These are phyloP conservation scores for Penicillium pancosmium DNA, from an alignment of 495 filamentous ascomycete genomes.

Conservation along the genomic window DNA sequence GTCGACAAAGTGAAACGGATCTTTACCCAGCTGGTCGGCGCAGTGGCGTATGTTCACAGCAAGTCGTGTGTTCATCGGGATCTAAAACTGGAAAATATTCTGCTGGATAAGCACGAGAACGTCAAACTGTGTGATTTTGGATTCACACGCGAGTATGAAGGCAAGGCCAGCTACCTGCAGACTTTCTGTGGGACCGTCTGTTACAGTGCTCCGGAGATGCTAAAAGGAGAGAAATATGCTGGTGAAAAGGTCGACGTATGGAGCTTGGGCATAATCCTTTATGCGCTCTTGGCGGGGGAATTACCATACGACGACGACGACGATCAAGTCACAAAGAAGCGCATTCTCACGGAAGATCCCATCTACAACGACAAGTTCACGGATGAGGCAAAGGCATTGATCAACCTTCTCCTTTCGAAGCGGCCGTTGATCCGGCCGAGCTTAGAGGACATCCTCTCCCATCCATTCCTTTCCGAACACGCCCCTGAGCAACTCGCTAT, in stretches of 20 bases:
- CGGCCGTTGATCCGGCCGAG: conserved; percentile 81
- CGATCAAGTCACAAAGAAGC: conserved; percentile 79
- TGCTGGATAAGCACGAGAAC: conserved; percentile 95
- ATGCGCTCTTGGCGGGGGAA: conserved; percentile 88
- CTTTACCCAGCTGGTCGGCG: conserved; percentile 93
- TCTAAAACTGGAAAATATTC: conserved; percentile 94
- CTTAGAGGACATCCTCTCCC: conserved; percentile 82
- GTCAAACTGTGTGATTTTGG: conserved; percentile 99
- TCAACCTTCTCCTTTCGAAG: conserved; percentile 81
- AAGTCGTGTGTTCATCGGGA: conserved; percentile 96
- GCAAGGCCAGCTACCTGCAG: conserved; percentile 90
- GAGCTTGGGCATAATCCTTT: conserved; percentile 96
- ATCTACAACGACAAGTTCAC: conserved; percentile 80
- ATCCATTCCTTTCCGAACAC: conserved; percentile 87
- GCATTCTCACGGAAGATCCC: conserved; percentile 83
- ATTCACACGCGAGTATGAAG: conserved; percentile 96
- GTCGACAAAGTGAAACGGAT: conserved; percentile 91
- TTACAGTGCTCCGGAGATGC: conserved; percentile 97
- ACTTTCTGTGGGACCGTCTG: conserved; percentile 98
- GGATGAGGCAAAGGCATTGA: conserved; percentile 72
- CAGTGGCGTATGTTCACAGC: conserved; percentile 93
- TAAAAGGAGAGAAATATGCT: conserved; percentile 97
- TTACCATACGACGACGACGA: conserved; percentile 96
- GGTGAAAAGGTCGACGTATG: conserved; percentile 98
- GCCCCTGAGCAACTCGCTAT: conserved; percentile 90